phyloP scores from a whole-genome alignment of 306 rosid species.

The Alnus glutinosa region DNA sequence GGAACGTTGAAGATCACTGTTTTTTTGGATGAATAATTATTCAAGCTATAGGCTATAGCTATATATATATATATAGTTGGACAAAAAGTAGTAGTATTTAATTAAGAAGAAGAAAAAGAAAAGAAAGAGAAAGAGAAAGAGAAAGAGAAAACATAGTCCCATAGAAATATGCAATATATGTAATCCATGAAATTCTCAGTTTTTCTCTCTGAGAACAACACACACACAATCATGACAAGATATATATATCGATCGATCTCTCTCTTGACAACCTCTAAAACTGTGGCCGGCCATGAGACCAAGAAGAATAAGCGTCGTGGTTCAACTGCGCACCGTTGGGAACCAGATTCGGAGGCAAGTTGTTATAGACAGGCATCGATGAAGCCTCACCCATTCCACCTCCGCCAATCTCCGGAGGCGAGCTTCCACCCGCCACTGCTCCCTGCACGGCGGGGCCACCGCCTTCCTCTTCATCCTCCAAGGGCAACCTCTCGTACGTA shows the following conservation, averaged over 20 bases:
- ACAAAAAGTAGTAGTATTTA: neutral
- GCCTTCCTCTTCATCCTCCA: constrained; percentile 65
- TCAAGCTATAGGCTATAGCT: neutral
- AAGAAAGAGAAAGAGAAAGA: neutral
- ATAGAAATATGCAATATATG: neutral
- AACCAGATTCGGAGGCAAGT: constrained; percentile 47
- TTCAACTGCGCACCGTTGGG: constrained; percentile 61
- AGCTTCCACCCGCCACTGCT: constrained; percentile 7
- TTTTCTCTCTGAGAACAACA: neutral
- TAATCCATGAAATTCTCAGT: constrained; percentile 2
- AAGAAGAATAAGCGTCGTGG: constrained; percentile 68
- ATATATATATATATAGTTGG: neutral
- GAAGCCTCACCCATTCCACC: constrained; percentile 39
- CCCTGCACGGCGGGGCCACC: constrained; percentile 27
- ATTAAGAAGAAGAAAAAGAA: neutral
- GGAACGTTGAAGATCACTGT: neutral
- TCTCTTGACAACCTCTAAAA: constrained; percentile 20
- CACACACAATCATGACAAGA: neutral
- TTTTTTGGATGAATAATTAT: neutral
- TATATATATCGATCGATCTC: neutral
- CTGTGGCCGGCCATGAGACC: constrained; percentile 64
- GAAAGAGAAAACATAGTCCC: neutral
- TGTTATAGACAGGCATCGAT: constrained; percentile 46
- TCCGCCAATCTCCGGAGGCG: constrained; percentile 39
- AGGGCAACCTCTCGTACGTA: constrained; percentile 68